These are phyloP conservation scores for Amylocystis lapponica DNA, from an alignment of 768 basidiomycete genomes.

Conservation along the genomic window DNA sequence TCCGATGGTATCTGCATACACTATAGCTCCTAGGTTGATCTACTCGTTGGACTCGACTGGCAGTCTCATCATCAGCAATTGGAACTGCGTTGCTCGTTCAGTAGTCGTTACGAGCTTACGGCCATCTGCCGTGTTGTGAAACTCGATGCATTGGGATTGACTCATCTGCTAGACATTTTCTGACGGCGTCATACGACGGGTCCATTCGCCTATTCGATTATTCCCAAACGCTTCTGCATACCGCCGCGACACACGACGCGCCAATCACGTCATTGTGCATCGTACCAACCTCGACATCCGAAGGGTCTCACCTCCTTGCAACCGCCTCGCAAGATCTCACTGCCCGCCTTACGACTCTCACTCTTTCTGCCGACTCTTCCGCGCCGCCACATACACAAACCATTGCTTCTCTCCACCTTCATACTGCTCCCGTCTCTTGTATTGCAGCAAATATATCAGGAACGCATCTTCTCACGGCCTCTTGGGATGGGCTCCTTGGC, in stretches of 20 bases:
- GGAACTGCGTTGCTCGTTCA: too few relatives aligned
- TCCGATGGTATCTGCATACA: too few relatives aligned
- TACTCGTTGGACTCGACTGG: too few relatives aligned
- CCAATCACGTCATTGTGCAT: conserved; percentile 63
- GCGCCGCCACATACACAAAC: conserved; percentile 3
- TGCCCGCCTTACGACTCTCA: conserved; percentile 45
- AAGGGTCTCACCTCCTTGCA: conserved; percentile 39
- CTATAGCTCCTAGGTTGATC: too few relatives aligned
- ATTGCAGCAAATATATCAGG: conserved; percentile 52
- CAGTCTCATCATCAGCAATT: too few relatives aligned
- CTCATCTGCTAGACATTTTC: conserved; percentile 39
- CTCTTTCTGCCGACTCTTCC: conserved; percentile 11
- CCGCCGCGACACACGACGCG: conserved; percentile 49
- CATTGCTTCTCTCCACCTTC: conserved; percentile 74
- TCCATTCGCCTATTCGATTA: conserved; percentile 69
- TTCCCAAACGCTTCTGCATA: conserved; percentile 49
- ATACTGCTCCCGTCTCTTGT: conserved; percentile 76
- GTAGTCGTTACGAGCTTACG: too few relatives aligned
- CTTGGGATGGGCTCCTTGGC: conserved; percentile 85
- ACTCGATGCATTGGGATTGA: neutral
- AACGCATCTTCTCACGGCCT: conserved; percentile 68
- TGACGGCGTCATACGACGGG: conserved; percentile 82
- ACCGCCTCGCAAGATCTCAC: conserved; percentile 79
- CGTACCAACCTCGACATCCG: conserved; percentile 32
- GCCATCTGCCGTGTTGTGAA: too few relatives aligned